Conservation (phyloP, 306 rosid species). For the Lagenaria siceraria region DNA sequence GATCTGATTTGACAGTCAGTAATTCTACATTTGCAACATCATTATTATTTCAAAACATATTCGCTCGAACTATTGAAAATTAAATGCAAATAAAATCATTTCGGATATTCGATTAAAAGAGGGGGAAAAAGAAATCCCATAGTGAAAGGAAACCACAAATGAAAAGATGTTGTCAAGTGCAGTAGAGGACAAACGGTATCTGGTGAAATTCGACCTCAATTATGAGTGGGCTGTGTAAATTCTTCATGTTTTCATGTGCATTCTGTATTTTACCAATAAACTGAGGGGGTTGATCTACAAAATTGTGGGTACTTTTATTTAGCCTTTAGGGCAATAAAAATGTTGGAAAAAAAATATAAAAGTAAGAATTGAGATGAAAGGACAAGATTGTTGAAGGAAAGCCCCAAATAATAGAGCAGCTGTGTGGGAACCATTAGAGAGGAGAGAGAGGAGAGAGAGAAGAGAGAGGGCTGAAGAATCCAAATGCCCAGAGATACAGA, state of each 20-base stretch:
- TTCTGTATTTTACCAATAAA: not conserved
- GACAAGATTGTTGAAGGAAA: constrained; percentile 17
- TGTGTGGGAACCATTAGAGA: constrained; percentile 18
- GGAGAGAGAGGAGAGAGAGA: no score
- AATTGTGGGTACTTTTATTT: not conserved
- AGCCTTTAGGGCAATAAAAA: not conserved
- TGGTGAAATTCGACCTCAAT: not conserved
- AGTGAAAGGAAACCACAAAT: not conserved
- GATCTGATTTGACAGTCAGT: not conserved
- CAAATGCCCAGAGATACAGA: constrained; percentile 50
- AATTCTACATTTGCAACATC: not conserved
- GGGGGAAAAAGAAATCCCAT: not conserved
- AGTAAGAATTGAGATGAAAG: constrained; percentile 7
- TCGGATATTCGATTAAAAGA: not conserved
- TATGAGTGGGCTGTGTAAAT: not conserved
- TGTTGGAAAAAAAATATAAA: not conserved
- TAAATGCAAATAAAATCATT: not conserved
- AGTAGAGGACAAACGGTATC: not conserved
- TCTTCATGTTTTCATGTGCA: not conserved
- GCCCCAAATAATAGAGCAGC: constrained; percentile 42
- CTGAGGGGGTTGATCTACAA: not conserved
- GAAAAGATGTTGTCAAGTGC: not conserved
- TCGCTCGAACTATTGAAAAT: not conserved
- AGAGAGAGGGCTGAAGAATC: constrained; percentile 30
- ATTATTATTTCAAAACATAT: not conserved